Percentiles rank a stretch among this genome's conserved stretches.
Evolutionary conservation across 108 stramenopile species (phyloP).

Genomic region (Bacterosira constricta): DNA sequence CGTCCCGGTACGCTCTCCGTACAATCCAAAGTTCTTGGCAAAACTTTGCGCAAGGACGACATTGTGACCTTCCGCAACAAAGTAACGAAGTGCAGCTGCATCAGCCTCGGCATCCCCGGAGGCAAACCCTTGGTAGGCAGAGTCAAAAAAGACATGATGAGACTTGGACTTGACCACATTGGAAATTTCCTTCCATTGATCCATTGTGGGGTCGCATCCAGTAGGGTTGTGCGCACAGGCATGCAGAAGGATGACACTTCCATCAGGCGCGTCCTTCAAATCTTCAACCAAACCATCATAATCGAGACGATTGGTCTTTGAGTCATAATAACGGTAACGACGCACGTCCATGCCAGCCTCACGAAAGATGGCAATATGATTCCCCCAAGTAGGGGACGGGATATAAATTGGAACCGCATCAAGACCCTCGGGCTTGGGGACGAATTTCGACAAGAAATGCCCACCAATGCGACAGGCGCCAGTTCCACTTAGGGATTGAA

Average conservation of each 20-base stretch:
- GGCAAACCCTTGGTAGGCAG: conserved; percentile 99
- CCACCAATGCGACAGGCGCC: conserved; percentile 96
- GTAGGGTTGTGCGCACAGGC: conserved; percentile 99
- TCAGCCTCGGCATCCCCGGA: conserved; percentile 95
- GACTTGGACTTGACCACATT: conserved; percentile 73
- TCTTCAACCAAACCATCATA: conserved; percentile 88
- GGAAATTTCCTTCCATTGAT: conserved; percentile 90
- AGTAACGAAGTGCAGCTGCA: conserved; percentile 88
- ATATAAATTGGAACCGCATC: conserved; percentile 73
- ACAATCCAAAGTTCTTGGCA: conserved; percentile 99
- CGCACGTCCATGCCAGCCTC: conserved; percentile 86
- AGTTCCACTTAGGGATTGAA: conserved; percentile 95
- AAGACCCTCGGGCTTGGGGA: conserved; percentile 34
- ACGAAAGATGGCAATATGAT: conserved; percentile 93
- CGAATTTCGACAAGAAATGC: conserved; percentile 83
- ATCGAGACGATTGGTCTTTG: conserved; percentile 85
- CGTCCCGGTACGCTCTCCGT: conserved; percentile 96
- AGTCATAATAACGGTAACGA: conserved; percentile 92
- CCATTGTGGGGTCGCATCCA: conserved; percentile 92
- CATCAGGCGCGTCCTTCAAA: conserved; percentile 79
- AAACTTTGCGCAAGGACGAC: conserved; percentile 94
- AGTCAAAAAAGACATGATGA: conserved; percentile 94
- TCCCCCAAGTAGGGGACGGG: conserved; percentile 97
- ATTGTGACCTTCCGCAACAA: conserved; percentile 88
- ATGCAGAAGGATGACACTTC: conserved; percentile 91